These are phyloP conservation scores for Bryoerythrophyllum caledonicum DNA, from an alignment of 225 moss, liverwort and hornwort genomes.

Conservation along the genomic window DNA sequence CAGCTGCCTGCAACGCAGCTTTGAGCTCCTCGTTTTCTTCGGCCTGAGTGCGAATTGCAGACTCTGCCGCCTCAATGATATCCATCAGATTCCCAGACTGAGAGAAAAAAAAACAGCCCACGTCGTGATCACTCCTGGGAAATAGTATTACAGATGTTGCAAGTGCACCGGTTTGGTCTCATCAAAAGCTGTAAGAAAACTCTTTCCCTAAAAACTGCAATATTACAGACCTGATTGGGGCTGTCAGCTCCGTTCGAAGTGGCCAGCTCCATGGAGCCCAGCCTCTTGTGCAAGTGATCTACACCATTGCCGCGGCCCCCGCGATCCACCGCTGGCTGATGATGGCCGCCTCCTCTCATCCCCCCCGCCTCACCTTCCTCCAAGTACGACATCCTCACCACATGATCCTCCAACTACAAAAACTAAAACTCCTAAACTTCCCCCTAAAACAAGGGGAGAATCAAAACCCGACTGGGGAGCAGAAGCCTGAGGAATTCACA, in stretches of 20 bases:
- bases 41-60: conserved; percentile 92
- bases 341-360: background rate
- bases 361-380: conserved; percentile 33
- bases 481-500: no score
- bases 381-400: conserved; percentile 34
- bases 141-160: no score
- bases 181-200: background rate
- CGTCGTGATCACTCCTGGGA: background rate
- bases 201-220: no score
- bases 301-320: conserved; percentile 17
- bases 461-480: no score
- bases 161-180: background rate
- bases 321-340: background rate
- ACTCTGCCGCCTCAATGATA: conserved; percentile 91
- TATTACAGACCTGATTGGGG: conserved; percentile 29
- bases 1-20: conserved; percentile 71
- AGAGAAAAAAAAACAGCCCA: conserved; percentile 22
- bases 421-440: no score
- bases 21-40: conserved; percentile 91
- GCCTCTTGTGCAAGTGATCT: conserved; percentile 24
- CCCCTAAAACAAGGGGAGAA: no score
- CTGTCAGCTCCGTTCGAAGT: conserved; percentile 29
- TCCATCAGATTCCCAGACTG: conserved; percentile 82
- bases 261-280: conserved; percentile 34
- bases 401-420: conserved; percentile 8